Conservation (phyloP, 441 rosid species). For the Lepidium campestre region DNA sequence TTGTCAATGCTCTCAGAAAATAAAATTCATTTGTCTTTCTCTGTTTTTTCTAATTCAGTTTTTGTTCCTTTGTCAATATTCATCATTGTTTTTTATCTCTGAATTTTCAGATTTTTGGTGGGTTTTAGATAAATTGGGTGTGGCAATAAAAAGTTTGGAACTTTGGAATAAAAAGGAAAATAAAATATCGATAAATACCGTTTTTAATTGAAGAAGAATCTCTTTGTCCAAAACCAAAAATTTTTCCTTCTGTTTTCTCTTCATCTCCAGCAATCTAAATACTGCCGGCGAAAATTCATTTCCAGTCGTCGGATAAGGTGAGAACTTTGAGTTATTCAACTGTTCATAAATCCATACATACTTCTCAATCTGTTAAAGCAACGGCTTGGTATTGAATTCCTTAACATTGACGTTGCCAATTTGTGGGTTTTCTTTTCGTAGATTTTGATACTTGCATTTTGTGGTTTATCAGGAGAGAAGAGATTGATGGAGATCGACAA, state of each 20-base stretch:
- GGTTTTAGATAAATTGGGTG: conserved; percentile 27
- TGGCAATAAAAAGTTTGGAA: conserved; percentile 20
- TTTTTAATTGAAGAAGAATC: neutral
- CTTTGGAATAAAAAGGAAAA: neutral
- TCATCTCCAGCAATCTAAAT: conserved; percentile 5
- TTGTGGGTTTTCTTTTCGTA: neutral
- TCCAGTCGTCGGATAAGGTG: conserved; percentile 19
- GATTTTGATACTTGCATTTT: conserved; percentile 10
- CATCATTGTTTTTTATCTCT: neutral
- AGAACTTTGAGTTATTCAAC: neutral
- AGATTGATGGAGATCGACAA: conserved; percentile 81
- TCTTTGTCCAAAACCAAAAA: conserved; percentile 6
- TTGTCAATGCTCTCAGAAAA: neutral
- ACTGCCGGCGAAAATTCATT: conserved; percentile 1
- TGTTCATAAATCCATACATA: neutral
- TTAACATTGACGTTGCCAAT: conserved; percentile 17
- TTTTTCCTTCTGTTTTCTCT: neutral
- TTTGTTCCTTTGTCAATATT: neutral
- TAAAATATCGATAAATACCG: neutral
- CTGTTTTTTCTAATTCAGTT: neutral
- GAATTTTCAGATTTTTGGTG: neutral
- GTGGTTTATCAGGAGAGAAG: conserved; percentile 13
- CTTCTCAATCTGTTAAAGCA: neutral
- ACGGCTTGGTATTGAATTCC: neutral
- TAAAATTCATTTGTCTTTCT: no score